phyloP scores from a whole-genome alignment of 2,329 filamentous ascomycete genomes.

The Xylaria hypoxylon region DNA sequence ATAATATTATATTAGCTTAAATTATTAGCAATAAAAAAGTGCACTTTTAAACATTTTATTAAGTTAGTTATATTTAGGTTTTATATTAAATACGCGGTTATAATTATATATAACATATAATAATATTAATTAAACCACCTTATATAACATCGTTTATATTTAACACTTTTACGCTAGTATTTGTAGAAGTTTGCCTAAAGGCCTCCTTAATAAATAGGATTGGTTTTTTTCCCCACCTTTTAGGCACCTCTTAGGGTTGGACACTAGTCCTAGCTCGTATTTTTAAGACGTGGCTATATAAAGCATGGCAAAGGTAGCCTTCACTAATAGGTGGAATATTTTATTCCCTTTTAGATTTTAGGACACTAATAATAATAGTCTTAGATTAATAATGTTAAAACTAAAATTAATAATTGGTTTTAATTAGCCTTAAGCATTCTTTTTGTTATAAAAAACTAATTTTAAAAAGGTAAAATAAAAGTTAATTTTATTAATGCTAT shows the following conservation, averaged over 20 bases:
- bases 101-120: too few relatives aligned
- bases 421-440: not conserved
- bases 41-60: too few relatives aligned
- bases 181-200: not conserved
- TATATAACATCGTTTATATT: too few relatives aligned
- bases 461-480: not conserved
- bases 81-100: too few relatives aligned
- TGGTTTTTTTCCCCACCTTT: not conserved
- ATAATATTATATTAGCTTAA: too few relatives aligned
- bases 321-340: not conserved
- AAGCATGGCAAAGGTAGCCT: not conserved
- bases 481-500: not conserved
- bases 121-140: too few relatives aligned
- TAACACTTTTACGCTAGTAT: too few relatives aligned
- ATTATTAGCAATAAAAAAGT: too few relatives aligned
- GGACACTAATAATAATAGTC: not conserved
- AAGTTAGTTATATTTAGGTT: too few relatives aligned
- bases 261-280: too few relatives aligned
- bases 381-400: not conserved
- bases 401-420: constrained; percentile 4
- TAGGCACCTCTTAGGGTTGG: not conserved
- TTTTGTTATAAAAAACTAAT: not conserved
- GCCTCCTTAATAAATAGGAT: not conserved
- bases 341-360: not conserved
- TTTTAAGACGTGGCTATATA: not conserved